Evolutionary conservation across 2,329 filamentous ascomycete genomes (phyloP).

Genomic region (Trichoderma hamatum): DNA sequence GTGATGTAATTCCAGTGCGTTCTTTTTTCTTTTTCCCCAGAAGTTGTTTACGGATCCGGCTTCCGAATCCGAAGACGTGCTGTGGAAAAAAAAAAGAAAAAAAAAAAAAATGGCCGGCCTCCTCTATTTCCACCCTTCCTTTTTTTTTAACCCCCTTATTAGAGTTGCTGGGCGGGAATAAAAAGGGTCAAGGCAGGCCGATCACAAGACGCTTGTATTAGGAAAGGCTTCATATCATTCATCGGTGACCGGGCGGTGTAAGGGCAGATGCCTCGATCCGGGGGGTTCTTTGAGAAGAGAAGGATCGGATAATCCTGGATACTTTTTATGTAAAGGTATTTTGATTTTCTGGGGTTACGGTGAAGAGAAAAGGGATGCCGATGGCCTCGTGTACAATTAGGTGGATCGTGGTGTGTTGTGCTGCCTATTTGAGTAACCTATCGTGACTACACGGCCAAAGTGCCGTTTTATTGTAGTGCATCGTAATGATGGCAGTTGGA

Average conservation of each 20-base stretch:
- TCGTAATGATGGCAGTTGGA: not conserved
- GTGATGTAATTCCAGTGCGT: not conserved
- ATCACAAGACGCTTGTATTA: slow-evolving; percentile 3
- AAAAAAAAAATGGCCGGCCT: not conserved
- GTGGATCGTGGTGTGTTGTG: not conserved
- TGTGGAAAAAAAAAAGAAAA: no score
- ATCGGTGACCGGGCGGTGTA: not conserved
- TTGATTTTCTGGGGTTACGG: not conserved
- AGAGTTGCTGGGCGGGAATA: not conserved
- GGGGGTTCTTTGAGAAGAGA: not conserved
- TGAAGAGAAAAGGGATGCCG: not conserved
- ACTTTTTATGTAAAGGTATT: slow-evolving; percentile 1
- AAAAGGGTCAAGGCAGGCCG: not conserved
- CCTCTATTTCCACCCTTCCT: slow-evolving; percentile 1
- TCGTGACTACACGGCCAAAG: not conserved
- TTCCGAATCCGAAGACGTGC: slow-evolving; percentile 2
- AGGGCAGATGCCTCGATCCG: not conserved
- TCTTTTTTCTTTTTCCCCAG: not conserved
- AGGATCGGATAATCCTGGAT: not conserved
- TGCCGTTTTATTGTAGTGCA: not conserved
- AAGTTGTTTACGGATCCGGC: not conserved
- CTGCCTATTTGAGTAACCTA: not conserved
- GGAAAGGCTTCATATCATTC: not conserved
- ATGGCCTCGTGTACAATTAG: not conserved
- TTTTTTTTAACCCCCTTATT: not conserved